Evolutionary conservation across 2,329 filamentous ascomycete species (phyloP), one percentile per base, ranked within the genome.

Genomic region (Lomentospora prolificans): DNA sequence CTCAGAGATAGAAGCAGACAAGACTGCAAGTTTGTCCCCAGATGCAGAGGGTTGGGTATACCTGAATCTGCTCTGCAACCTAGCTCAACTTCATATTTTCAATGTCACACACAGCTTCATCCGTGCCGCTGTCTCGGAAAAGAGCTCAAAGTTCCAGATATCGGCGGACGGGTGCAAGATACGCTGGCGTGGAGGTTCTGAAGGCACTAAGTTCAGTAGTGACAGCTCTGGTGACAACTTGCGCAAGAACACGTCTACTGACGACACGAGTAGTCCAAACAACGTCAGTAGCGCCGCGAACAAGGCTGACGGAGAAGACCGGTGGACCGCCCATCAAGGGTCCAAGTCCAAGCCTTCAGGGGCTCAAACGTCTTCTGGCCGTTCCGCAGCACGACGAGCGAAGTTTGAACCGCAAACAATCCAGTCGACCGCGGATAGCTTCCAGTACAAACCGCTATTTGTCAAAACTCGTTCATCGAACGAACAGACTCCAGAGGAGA

Each of bases 51-150:
- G 87, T 3, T 94, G 89, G 89, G 82, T 92, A 0, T 92, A 91
- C 62, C 71, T 94, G 5, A 94, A 94, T 61, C 71, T 95, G 1
- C 75, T 95, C 1, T 84, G 85, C 65, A 90, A 86, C 64, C 79
- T 95, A 74, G 89, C 90, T 0, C 89, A 95, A 68, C 72, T 95
- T 17, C 89, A 95, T 63, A 92, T 90, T 0, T 78, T 94, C 61
- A 91, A 90, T 57, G 89, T 95, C 1, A 90, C 89, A 0, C 78
- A 85, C 0, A 82, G 86, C 27, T 92, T 92, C 62, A 83, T 94
- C 39, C 84, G 87, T 57, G 80, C 80, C 33, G 87, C 90, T 0
- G 76, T 95, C 1, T 72, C 75, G 0, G 82, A 87, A 52, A 80
- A 84, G 60, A 92, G 88, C 62, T 78, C 79, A 19, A 87, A 86